Evolutionary conservation across 768 basidiomycete genomes (phyloP), one percentile per base, ranked within the genome.

Genomic region (Atractiella rhizophila): DNA sequence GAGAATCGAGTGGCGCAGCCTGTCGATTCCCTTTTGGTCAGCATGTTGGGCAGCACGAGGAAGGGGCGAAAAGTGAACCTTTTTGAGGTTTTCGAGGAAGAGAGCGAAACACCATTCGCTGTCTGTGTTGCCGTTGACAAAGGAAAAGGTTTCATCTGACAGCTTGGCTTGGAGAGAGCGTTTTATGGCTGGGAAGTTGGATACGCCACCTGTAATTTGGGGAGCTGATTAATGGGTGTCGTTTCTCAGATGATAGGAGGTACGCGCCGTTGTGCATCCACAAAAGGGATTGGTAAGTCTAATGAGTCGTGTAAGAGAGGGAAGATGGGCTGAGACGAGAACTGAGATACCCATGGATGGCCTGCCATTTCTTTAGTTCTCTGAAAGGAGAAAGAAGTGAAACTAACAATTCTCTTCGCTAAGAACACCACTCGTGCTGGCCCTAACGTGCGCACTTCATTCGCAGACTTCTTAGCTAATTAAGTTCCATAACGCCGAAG

Each of bases 51-150:
- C 18, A 46, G 19, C 16, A 28, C 23, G 19, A 42, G 43, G 21
- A 47, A 29, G 24, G 32, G 35, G 27, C n/a, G n/a, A n/a, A n/a
- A n/a, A n/a, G n/a, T n/a, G n/a, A n/a, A n/a, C n/a, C n/a, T n/a
- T n/a, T n/a, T n/a, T n/a, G n/a, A n/a, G n/a, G n/a, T n/a, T n/a
- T n/a, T n/a, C n/a, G n/a, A n/a, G n/a, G n/a, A n/a, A n/a, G n/a
- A n/a, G 61, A 7, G 80, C 85, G 56, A 96, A 98, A 5, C 81
- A 76, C 85, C 86, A 94, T 64, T 98, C 86, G 4, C 82, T 86
- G 60, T 98, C 88, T 21, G 91, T 96, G 54, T 94, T 86, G 40
- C 91, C 91, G 42, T 77, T 73, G 1, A 86, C 83, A 50, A 71
- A 67, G 39, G 79, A 66, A 61, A 82, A 98, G 28, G 82, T 67